phyloP scores from a whole-genome alignment of 2,329 filamentous ascomycete species.

The Phaeoacremonium minimum region DNA sequence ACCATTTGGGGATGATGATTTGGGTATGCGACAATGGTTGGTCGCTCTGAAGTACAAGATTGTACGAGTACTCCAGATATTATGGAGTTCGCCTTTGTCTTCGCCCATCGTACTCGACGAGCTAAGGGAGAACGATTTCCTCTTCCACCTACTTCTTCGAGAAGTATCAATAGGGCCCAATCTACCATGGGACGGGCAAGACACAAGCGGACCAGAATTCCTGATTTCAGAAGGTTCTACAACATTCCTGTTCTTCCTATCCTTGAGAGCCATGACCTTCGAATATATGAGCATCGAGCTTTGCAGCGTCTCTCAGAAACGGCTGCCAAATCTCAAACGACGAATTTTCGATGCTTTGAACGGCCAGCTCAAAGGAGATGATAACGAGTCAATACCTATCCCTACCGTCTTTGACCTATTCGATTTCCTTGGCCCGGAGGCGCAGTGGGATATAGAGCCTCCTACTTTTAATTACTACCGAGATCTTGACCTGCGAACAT shows the following conservation, averaged over 20 bases:
- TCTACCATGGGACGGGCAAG: constrained; percentile 69
- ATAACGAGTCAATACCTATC: constrained; percentile 62
- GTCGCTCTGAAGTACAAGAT: constrained; percentile 64
- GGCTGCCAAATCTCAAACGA: constrained; percentile 66
- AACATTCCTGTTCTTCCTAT: constrained; percentile 73
- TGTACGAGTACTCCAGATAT: constrained; percentile 69
- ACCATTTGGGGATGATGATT: constrained; percentile 57
- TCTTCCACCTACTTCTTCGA: constrained; percentile 71
- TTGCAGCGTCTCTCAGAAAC: constrained; percentile 68
- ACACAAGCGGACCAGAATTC: constrained; percentile 60
- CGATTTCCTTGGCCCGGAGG: constrained; percentile 68
- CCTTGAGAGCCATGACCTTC: constrained; percentile 70
- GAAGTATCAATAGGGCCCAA: constrained; percentile 67
- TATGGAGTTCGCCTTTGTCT: constrained; percentile 83
- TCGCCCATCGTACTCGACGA: constrained; percentile 71
- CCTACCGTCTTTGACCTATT: constrained; percentile 87
- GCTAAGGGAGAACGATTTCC: constrained; percentile 72
- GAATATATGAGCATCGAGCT: constrained; percentile 86
- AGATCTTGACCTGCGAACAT: constrained; percentile 64
- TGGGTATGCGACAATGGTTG: constrained; percentile 62
- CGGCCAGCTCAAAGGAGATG: constrained; percentile 65
- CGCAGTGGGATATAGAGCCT: constrained; percentile 43
- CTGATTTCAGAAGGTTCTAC: constrained; percentile 62
- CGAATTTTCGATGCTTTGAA: constrained; percentile 70
- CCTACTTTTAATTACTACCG: constrained; percentile 57